Conservation (phyloP, 2,329 filamentous ascomycete species). For the Fusarium ramigenum region DNA sequence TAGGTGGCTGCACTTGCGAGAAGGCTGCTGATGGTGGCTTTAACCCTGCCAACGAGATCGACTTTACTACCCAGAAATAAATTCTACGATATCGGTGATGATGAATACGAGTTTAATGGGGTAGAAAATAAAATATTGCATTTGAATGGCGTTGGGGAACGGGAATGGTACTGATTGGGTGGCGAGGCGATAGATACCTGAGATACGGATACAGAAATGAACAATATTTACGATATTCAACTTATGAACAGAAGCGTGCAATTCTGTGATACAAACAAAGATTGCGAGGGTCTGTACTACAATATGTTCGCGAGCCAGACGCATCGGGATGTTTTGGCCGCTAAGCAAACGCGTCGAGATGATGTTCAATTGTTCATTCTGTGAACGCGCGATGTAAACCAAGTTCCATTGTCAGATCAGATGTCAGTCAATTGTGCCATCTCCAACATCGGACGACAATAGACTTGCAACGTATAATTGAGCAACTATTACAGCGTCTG, state of each 20-base stretch:
- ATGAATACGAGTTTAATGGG: not conserved
- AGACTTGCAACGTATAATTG: not conserved
- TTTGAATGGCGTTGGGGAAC: conserved; percentile 35
- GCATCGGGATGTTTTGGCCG: not conserved
- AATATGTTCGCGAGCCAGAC: not conserved
- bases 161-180: conserved; percentile 4
- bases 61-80: conserved; percentile 76
- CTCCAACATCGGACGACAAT: not conserved
- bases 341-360: not conserved
- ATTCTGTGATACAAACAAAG: not conserved
- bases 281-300: not conserved
- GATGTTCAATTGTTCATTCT: not conserved
- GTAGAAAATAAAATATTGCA: conserved; percentile 1
- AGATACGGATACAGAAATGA: conserved; percentile 9
- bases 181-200: conserved; percentile 22
- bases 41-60: conserved; percentile 76
- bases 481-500: not conserved
- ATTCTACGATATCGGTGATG: not conserved
- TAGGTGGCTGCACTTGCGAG: conserved; percentile 83
- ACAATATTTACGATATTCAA: not conserved
- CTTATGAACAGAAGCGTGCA: not conserved
- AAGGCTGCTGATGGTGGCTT: conserved; percentile 71
- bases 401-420: not conserved
- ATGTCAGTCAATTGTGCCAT: not conserved
- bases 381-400: not conserved